phyloP scores from a whole-genome alignment of 1,284 basidiomycete species.

The Phylloboletellus chloephorus region DNA sequence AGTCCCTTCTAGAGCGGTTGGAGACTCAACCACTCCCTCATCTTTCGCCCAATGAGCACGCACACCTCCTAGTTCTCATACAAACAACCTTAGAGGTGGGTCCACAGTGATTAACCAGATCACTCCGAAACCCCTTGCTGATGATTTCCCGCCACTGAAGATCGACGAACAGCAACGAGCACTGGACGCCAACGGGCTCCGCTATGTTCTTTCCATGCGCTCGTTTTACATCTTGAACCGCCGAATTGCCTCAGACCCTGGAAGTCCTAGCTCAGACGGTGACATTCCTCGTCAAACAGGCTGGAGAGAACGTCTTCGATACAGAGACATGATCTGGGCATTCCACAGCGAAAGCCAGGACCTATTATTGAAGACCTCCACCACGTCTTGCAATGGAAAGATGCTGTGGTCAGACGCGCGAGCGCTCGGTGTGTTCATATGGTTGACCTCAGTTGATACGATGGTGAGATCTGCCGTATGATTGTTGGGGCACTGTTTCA shows the following conservation, averaged over 20 bases:
- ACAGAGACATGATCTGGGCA: constrained; percentile 93
- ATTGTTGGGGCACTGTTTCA: constrained; percentile 1
- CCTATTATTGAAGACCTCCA: constrained; percentile 68
- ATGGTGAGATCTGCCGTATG: constrained; percentile 51
- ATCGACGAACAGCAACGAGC: constrained; percentile 83
- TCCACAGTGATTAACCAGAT: constrained; percentile 3
- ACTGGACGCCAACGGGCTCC: constrained; percentile 83
- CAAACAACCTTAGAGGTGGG: constrained; percentile 82
- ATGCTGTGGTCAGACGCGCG: constrained; percentile 87
- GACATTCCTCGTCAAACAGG: constrained; percentile 40
- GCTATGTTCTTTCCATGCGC: constrained; percentile 86
- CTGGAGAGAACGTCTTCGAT: constrained; percentile 70
- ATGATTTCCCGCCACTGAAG: constrained; percentile 36
- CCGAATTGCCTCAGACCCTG: constrained; percentile 44
- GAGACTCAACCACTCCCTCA: constrained; percentile 62
- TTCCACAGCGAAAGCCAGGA: constrained; percentile 92
- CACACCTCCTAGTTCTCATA: constrained; percentile 74
- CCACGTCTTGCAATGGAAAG: constrained; percentile 70
- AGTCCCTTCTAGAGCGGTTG: constrained; percentile 59
- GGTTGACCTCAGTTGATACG: constrained; percentile 74
- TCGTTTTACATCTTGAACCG: constrained; percentile 75
- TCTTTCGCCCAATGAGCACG: constrained; percentile 72
- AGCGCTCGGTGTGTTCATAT: constrained; percentile 81
- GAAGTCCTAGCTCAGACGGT: constrained; percentile 39
- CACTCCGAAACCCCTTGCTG: not conserved